Percentiles rank a stretch among this genome's conserved stretches.
These are phyloP conservation scores for Fusarium sp. DNA, from an alignment of 2,329 filamentous ascomycete species.

Conservation along the genomic window DNA sequence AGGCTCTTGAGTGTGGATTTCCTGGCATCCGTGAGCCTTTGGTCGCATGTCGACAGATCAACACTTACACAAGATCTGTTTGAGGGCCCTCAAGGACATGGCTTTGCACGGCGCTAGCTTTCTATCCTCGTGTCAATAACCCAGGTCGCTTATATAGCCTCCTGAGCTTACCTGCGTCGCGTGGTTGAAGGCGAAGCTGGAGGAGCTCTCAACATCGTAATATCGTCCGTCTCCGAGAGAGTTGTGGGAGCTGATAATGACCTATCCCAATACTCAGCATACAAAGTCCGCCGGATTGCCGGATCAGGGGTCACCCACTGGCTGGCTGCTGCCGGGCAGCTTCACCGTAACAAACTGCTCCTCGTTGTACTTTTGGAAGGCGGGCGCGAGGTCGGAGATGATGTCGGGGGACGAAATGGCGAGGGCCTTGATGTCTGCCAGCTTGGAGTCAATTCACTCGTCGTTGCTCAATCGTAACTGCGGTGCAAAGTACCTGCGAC, in stretches of 20 bases:
- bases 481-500: conserved; percentile 75
- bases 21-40: conserved; percentile 59
- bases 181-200: conserved; percentile 91
- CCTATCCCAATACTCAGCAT: conserved; percentile 58
- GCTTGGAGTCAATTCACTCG: conserved; percentile 33
- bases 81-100: conserved; percentile 82
- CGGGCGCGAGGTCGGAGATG: conserved; percentile 79
- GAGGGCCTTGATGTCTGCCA: conserved; percentile 87
- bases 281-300: not conserved
- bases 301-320: conserved; percentile 44
- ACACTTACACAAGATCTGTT: conserved; percentile 80
- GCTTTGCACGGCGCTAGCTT: conserved; percentile 85
- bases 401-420: conserved; percentile 77
- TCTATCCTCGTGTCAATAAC: conserved; percentile 60
- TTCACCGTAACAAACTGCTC: conserved; percentile 91
- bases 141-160: not conserved
- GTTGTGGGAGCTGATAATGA: conserved; percentile 90
- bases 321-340: conserved; percentile 84
- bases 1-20: conserved; percentile 87
- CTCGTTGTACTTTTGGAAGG: conserved; percentile 96
- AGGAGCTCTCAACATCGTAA: conserved; percentile 89
- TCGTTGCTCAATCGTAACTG: not conserved
- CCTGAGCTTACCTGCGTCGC: conserved; percentile 71
- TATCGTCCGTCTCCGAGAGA: conserved; percentile 84
- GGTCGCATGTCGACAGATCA: not conserved